Percentiles rank a stretch among this genome's conserved stretches.
Evolutionary conservation across 352 stramenopile genomes (phyloP).

Genomic region (Pythium pectinolyticum): DNA sequence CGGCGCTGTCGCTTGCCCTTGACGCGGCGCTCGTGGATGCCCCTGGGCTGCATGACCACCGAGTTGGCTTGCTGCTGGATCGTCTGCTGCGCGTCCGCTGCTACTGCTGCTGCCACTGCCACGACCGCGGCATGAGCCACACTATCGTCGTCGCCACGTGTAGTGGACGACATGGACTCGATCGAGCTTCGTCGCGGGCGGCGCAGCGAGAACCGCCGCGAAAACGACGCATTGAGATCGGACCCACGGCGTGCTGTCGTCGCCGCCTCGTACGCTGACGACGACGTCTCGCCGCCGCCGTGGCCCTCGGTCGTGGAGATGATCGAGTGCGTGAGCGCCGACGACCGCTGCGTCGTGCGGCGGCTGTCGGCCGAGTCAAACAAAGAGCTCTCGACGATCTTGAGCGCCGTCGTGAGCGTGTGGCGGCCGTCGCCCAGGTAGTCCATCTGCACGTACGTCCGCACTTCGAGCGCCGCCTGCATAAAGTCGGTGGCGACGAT

Average conservation of each 20-base stretch:
- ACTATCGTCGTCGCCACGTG: neutral
- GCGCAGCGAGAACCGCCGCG: neutral
- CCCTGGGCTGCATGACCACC: conserved; percentile 5
- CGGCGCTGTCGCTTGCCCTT: conserved; percentile 9
- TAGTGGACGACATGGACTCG: neutral
- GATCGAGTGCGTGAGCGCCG: neutral
- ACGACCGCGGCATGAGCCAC: too few relatives aligned
- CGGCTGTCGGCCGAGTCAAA: neutral
- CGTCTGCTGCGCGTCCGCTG: neutral
- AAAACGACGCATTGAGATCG: neutral
- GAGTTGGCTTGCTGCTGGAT: conserved; percentile 6
- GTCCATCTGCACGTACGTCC: neutral
- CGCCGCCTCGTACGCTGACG: neutral
- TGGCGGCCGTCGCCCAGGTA: conserved; percentile 15
- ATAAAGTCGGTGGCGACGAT: neutral
- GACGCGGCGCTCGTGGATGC: neutral
- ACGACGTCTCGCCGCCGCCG: neutral
- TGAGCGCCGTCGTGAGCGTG: conserved; percentile 13
- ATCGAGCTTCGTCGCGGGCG: neutral
- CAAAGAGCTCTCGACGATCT: conserved; percentile 22
- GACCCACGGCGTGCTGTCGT: neutral
- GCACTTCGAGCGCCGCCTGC: conserved; percentile 8
- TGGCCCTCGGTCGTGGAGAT: neutral
- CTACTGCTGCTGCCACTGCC: neutral
- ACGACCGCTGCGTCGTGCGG: neutral